These are phyloP conservation scores for Kwoniella bestiolae DNA, from an alignment of 768 basidiomycete genomes.

Conservation along the genomic window DNA sequence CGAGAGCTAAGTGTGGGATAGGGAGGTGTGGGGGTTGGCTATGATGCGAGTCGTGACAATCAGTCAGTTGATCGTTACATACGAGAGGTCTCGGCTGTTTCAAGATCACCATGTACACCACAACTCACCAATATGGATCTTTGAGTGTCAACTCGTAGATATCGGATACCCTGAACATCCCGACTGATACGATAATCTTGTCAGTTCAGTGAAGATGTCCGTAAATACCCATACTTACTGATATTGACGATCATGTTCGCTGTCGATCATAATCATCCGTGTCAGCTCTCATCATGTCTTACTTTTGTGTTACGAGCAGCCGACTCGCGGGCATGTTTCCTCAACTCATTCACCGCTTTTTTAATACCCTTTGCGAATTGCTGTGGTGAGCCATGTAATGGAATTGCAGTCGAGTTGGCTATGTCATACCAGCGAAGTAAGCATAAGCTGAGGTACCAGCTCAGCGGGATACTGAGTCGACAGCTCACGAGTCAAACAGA, in stretches of 20 bases:
- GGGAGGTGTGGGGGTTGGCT: constrained; percentile 36
- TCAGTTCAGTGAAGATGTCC: too few relatives aligned
- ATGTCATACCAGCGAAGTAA: neutral
- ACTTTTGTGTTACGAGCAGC: neutral
- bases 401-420: constrained; percentile 36
- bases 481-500: constrained; percentile 46
- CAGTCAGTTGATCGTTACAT: too few relatives aligned
- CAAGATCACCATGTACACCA: neutral
- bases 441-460: neutral
- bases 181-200: constrained; percentile 34
- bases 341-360: constrained; percentile 40
- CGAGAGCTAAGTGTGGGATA: constrained; percentile 46
- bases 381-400: constrained; percentile 38
- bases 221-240: too few relatives aligned
- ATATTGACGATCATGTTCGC: constrained; percentile 51
- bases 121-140: constrained; percentile 39
- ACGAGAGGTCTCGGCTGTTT: too few relatives aligned
- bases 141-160: constrained; percentile 47
- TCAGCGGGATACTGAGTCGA: neutral
- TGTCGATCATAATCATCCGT: constrained; percentile 6
- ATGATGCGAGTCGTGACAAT: too few relatives aligned
- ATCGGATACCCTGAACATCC: constrained; percentile 46
- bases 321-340: constrained; percentile 41
- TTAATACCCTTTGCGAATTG: constrained; percentile 44
- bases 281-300: neutral